A percentile compares a stretch with the other conserved stretches of the same genome.
These are phyloP conservation scores for Nitzschia palea DNA, from an alignment of 108 stramenopile genomes.

Conservation along the genomic window DNA sequence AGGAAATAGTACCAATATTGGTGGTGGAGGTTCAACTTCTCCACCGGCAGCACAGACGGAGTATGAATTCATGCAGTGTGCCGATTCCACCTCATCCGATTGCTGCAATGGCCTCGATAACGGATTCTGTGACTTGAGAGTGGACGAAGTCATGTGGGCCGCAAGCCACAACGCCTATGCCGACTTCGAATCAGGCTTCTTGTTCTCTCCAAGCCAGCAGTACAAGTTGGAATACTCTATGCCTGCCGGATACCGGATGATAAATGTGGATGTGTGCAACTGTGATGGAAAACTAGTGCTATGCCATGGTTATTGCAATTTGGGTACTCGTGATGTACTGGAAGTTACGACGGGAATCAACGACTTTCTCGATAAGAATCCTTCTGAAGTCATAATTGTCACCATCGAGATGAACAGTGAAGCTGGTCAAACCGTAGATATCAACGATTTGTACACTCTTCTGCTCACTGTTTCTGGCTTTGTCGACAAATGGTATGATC, in stretches of 20 bases:
- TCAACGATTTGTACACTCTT: slow-evolving; percentile 26
- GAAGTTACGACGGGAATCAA: slow-evolving; percentile 51
- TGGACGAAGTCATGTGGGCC: slow-evolving; percentile 59
- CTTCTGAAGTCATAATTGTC: slow-evolving; percentile 58
- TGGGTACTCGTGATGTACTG: slow-evolving; percentile 50
- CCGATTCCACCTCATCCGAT: neutral
- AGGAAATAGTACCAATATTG: neutral
- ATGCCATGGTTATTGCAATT: slow-evolving; percentile 55
- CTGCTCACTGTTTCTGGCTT: slow-evolving; percentile 32
- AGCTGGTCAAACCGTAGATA: slow-evolving; percentile 33
- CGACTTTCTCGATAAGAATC: slow-evolving; percentile 51
- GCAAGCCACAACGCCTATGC: slow-evolving; percentile 71
- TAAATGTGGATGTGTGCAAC: slow-evolving; percentile 66
- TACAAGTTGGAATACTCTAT: slow-evolving; percentile 58
- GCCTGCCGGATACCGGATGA: slow-evolving; percentile 64
- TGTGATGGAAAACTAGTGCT: slow-evolving; percentile 56
- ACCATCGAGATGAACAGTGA: slow-evolving; percentile 51
- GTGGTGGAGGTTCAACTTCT: slow-evolving; percentile 4
- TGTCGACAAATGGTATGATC: slow-evolving; percentile 27
- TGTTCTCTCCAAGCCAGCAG: slow-evolving; percentile 56
- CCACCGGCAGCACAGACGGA: slow-evolving; percentile 7
- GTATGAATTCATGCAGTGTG: slow-evolving; percentile 31
- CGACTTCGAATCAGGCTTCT: slow-evolving; percentile 41
- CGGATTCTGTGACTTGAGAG: slow-evolving; percentile 53
- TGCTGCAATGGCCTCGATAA: slow-evolving; percentile 72